Evolutionary conservation across 164 flowering plant species (phyloP), one percentile per base, ranked within the genome.

Genomic region (Akebia trifoliata): DNA sequence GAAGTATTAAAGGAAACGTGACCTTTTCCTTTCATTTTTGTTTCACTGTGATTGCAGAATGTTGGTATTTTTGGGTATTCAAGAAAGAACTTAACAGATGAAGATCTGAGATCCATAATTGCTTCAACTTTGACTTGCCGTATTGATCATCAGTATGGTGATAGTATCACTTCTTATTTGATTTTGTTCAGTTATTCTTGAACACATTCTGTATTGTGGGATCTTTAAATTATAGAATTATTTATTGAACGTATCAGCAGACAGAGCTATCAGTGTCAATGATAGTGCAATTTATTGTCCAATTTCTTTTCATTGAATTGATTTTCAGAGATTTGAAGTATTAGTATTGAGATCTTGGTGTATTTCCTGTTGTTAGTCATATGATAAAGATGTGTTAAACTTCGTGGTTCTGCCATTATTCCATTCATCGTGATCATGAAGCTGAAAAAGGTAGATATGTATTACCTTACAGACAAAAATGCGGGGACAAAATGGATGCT

Each of bases 91-190:
- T 28, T 82, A 60, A 85, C 81, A 4, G 84, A 82, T 63, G 81
- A 76, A 42, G 87, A 77, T 35, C 63, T 85, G 55, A 69, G 86
- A 72, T 69, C 77, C 47, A 64, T 74, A 25, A 70, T 81, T 54
- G 73, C 69, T 45, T 69, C 74, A 35, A 80, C 76, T 48, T 65
- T 85, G 69, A 85, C 87, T 49, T 85, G 87, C 67, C 80, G 86
- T 8, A 62, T 85, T 57, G 87, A 85, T 74, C 83, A 84, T 59
- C 73, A 64, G 90, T 84, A 81, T 55, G 75, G 6, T 39, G 31
- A 57, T 65, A 2, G 4, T 54, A 1, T 45, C 51, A 18, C 56
- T 12, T 43, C 26, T 42, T 30, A 32, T 12, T 50, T 15, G n/a
- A 28, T 56, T 44, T 17, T 30, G 1, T 11, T 6, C 32, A 28